Evolutionary conservation across 768 basidiomycete species (phyloP).

Genomic region (Stropharia rugosoannulata): DNA sequence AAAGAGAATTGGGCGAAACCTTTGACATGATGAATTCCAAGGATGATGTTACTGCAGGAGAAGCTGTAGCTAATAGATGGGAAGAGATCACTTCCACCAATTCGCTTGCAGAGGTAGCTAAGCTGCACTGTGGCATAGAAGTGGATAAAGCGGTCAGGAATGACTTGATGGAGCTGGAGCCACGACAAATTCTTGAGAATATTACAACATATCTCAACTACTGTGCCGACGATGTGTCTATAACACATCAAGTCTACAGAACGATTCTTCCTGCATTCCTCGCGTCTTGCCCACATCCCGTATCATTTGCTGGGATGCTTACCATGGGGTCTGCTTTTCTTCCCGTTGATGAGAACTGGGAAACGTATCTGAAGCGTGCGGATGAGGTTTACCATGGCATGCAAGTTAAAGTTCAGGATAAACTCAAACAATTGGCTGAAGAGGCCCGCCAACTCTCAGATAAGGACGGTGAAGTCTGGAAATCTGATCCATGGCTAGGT

Average conservation of each 20-base stretch:
- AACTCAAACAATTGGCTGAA: slow-evolving; percentile 67
- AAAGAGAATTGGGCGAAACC: slow-evolving; percentile 39
- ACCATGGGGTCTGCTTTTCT: slow-evolving; percentile 92
- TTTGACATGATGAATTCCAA: slow-evolving; percentile 25
- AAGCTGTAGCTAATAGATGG: slow-evolving; percentile 67
- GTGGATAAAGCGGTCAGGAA: slow-evolving; percentile 78
- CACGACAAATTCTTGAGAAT: slow-evolving; percentile 61
- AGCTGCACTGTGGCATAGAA: slow-evolving; percentile 80
- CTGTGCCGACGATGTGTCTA: slow-evolving; percentile 81
- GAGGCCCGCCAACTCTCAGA: slow-evolving; percentile 65
- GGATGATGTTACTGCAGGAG: slow-evolving; percentile 28
- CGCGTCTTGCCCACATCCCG: slow-evolving; percentile 84
- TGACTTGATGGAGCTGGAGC: slow-evolving; percentile 71
- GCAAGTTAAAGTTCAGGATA: slow-evolving; percentile 74
- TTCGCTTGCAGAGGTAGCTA: slow-evolving; percentile 89
- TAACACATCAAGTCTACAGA: slow-evolving; percentile 80
- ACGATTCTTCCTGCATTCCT: slow-evolving; percentile 82
- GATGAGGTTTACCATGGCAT: slow-evolving; percentile 70
- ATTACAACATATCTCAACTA: slow-evolving; percentile 79
- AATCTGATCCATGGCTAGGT: slow-evolving; percentile 76
- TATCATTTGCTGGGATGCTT: slow-evolving; percentile 87
- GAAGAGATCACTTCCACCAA: slow-evolving; percentile 92
- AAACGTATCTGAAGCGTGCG: slow-evolving; percentile 74
- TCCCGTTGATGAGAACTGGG: slow-evolving; percentile 89
- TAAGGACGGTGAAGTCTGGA: slow-evolving; percentile 48